A percentile compares a stretch with the other conserved stretches of the same genome.
phyloP scores from a whole-genome alignment of 169 alveolate genomes.

The Plasmodium inui region DNA sequence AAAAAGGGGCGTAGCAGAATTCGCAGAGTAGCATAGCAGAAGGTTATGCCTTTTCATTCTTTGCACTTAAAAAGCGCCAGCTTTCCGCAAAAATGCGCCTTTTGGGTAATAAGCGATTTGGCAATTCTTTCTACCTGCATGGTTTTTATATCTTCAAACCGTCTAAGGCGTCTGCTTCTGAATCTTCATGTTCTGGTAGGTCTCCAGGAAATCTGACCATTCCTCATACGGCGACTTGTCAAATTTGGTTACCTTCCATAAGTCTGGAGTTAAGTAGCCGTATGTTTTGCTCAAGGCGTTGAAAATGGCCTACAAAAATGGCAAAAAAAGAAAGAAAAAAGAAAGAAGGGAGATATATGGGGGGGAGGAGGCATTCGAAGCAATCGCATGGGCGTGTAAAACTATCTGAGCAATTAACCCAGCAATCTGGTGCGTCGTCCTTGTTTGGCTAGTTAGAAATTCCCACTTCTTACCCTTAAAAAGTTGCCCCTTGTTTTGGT shows the following conservation, averaged over 20 bases:
- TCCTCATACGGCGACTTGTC: constrained; percentile 94
- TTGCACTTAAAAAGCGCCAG: background rate
- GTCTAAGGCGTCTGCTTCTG: constrained; percentile 18
- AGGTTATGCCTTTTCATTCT: background rate
- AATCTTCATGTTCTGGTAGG: constrained; percentile 59
- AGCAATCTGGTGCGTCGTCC: background rate
- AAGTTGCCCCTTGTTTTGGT: constrained; percentile 99
- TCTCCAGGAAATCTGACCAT: constrained; percentile 94
- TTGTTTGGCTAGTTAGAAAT: background rate
- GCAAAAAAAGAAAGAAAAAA: background rate
- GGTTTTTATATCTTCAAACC: background rate
- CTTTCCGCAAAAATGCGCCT: background rate
- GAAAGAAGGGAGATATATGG: background rate
- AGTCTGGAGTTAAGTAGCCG: constrained; percentile 99
- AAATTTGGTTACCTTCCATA: constrained; percentile 94
- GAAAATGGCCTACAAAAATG: constrained; percentile 92
- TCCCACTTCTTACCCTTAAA: constrained; percentile 86
- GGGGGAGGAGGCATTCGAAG: background rate
- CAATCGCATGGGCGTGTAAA: background rate
- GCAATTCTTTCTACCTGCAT: background rate
- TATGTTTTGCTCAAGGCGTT: constrained; percentile 97
- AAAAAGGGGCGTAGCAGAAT: background rate
- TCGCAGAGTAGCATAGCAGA: background rate
- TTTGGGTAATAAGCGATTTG: background rate
- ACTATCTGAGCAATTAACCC: background rate